These are phyloP conservation scores for Starmerella sirachaensis DNA, from an alignment of 805 yeast species.

Conservation along the genomic window DNA sequence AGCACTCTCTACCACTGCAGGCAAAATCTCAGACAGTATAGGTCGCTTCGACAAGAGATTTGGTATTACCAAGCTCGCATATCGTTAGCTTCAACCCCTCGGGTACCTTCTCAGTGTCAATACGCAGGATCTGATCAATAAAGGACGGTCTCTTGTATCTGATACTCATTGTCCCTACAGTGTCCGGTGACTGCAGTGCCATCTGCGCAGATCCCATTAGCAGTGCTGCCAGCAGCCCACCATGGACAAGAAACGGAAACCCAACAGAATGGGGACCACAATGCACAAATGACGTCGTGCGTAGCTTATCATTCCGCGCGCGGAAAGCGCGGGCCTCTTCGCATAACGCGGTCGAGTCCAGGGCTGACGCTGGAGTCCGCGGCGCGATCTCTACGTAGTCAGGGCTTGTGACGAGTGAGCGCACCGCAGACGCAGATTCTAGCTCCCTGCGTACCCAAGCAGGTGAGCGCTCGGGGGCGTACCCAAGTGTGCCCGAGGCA, in stretches of 20 bases:
- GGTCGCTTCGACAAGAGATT: slow-evolving; percentile 21
- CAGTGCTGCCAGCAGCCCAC: slow-evolving; percentile 74
- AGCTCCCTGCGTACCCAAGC: slow-evolving; percentile 7
- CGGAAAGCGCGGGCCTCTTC: slow-evolving; percentile 64
- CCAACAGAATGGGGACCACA: slow-evolving; percentile 73
- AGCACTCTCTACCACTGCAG: no score
- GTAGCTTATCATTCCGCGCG: slow-evolving; percentile 42
- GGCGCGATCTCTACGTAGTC: slow-evolving; percentile 32
- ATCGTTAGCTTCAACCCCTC: slow-evolving; percentile 30
- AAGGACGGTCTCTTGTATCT: slow-evolving; percentile 61
- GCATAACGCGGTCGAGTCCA: slow-evolving; percentile 43
- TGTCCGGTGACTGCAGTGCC: slow-evolving; percentile 31
- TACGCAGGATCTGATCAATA: slow-evolving; percentile 63
- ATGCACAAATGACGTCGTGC: slow-evolving; percentile 57
- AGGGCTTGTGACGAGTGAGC: slow-evolving; percentile 35
- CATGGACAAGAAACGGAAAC: slow-evolving; percentile 77
- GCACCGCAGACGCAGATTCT: slow-evolving; percentile 37
- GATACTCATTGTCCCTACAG: slow-evolving; percentile 25
- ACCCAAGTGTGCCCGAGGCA: slow-evolving; percentile 2
- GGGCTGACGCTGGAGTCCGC: slow-evolving; percentile 35
- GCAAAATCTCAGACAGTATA: no score
- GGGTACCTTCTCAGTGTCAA: slow-evolving; percentile 38
- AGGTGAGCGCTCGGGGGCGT: slow-evolving; percentile 12
- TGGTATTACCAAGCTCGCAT: slow-evolving; percentile 44
- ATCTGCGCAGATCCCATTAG: slow-evolving; percentile 59